Conservation (phyloP, 2,329 filamentous ascomycete genomes). For the Monosporascus sp. region DNA sequence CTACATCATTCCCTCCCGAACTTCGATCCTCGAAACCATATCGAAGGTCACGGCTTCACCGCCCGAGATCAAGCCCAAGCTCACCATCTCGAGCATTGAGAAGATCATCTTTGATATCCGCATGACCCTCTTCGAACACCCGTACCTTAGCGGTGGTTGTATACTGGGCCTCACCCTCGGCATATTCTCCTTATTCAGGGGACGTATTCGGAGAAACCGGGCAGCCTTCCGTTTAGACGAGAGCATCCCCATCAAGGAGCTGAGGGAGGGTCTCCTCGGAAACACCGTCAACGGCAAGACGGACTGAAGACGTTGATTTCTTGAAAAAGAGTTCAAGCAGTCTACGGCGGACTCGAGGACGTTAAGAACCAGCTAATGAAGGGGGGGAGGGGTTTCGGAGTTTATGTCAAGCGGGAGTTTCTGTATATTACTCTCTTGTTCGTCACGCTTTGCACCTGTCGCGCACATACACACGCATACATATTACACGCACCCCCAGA, state of each 20-base stretch:
- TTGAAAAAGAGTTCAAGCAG: slow-evolving; percentile 1
- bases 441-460: slow-evolving; percentile 16
- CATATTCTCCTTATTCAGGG: slow-evolving; percentile 47
- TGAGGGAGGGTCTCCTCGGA: slow-evolving; percentile 63
- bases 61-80: slow-evolving; percentile 69
- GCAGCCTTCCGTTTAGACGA: slow-evolving; percentile 61
- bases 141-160: slow-evolving; percentile 52
- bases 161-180: slow-evolving; percentile 52
- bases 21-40: slow-evolving; percentile 84
- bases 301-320: slow-evolving; percentile 31
- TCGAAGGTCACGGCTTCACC: slow-evolving; percentile 64
- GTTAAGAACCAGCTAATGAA: neutral
- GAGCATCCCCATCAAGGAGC: slow-evolving; percentile 41
- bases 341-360: neutral
- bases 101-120: slow-evolving; percentile 66
- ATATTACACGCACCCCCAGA: neutral
- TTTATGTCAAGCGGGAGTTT: slow-evolving; percentile 19
- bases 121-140: slow-evolving; percentile 53
- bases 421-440: slow-evolving; percentile 25
- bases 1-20: slow-evolving; percentile 81
- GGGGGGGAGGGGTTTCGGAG: slow-evolving; percentile 7
- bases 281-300: slow-evolving; percentile 46
- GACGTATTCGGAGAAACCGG: slow-evolving; percentile 48
- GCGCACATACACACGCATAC: slow-evolving; percentile 5
- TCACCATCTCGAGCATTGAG: slow-evolving; percentile 67